These are phyloP conservation scores for Ogataea saltuana DNA, from an alignment of 805 yeast genomes.

Conservation along the genomic window DNA sequence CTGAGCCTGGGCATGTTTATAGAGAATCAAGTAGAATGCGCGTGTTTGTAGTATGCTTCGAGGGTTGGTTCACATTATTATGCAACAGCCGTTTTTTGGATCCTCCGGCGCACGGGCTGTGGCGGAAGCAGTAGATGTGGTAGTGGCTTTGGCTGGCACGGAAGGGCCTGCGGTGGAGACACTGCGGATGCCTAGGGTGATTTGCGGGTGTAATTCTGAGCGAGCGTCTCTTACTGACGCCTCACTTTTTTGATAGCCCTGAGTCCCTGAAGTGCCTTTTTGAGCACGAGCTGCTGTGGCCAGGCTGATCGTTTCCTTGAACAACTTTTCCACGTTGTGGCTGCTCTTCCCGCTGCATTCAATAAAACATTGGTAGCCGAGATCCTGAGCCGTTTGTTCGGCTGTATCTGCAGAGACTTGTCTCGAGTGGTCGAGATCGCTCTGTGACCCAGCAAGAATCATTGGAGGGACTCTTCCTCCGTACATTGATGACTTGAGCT, in stretches of 20 bases:
- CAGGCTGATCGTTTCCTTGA: conserved; percentile 42
- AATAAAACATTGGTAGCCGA: conserved; percentile 38
- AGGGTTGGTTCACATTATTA: too few relatives aligned
- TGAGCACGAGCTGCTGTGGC: too few relatives aligned
- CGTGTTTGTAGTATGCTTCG: background rate
- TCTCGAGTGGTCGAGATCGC: conserved; percentile 73
- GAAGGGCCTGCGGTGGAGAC: background rate
- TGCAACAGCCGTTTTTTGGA: conserved; percentile 1
- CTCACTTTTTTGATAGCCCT: too few relatives aligned
- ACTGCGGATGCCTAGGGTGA: too few relatives aligned
- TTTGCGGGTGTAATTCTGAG: too few relatives aligned
- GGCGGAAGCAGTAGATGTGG: background rate
- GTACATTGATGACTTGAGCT: conserved; percentile 65
- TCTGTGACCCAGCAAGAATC: conserved; percentile 72
- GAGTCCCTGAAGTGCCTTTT: too few relatives aligned
- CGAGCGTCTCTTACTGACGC: too few relatives aligned
- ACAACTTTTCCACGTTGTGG: conserved; percentile 79
- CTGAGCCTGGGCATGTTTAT: too few relatives aligned
- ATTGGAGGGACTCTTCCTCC: conserved; percentile 24
- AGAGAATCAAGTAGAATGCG: too few relatives aligned
- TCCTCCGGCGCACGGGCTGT: background rate
- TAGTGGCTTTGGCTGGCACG: background rate
- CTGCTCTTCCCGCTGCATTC: conserved; percentile 85
- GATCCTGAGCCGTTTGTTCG: conserved; percentile 24
- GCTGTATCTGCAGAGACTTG: conserved; percentile 57